A percentile compares a stretch with the other conserved stretches of the same genome.
These are phyloP conservation scores for Paraphoma chrysanthemicola DNA, from an alignment of 2,329 filamentous ascomycete genomes.

Conservation along the genomic window DNA sequence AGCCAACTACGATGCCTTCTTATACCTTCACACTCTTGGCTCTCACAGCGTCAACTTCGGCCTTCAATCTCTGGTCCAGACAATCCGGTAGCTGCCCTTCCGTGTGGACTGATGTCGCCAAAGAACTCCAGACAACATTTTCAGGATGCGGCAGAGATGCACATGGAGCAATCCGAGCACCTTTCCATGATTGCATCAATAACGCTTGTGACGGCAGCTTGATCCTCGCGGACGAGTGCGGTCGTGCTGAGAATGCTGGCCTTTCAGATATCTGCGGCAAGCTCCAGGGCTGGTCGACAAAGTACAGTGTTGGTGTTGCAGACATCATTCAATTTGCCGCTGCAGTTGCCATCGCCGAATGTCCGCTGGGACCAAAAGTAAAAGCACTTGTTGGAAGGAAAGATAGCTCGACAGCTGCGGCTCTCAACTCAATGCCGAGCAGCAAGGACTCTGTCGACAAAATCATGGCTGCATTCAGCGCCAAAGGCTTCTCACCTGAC, in stretches of 20 bases:
- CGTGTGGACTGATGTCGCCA: conserved; percentile 25
- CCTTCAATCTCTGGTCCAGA: conserved; percentile 16
- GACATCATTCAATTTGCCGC: conserved; percentile 39
- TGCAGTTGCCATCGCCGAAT: conserved; percentile 27
- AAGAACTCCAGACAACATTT: conserved; percentile 23
- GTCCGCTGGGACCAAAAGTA: conserved; percentile 30
- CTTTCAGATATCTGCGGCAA: conserved; percentile 51
- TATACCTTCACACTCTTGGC: conserved; percentile 4
- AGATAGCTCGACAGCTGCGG: conserved; percentile 22
- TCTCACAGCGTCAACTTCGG: conserved; percentile 11
- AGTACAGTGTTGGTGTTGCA: conserved; percentile 43
- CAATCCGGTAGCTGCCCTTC: conserved; percentile 18
- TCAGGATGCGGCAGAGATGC: conserved; percentile 26
- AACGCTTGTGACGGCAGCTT: conserved; percentile 36
- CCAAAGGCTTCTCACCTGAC: conserved; percentile 33
- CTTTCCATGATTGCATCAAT: conserved; percentile 40
- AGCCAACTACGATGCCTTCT: conserved; percentile 7
- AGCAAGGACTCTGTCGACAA: conserved; percentile 20
- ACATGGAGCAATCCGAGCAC: conserved; percentile 27
- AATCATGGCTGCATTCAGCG: conserved; percentile 30
- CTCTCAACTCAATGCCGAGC: conserved; percentile 16
- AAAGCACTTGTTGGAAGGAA: conserved; percentile 27
- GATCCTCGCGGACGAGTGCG: conserved; percentile 33
- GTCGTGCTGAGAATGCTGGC: conserved; percentile 50
- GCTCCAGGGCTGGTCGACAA: conserved; percentile 46